Evolutionary conservation across 495 filamentous ascomycete species (phyloP).

Genomic region (Collariella sp.): DNA sequence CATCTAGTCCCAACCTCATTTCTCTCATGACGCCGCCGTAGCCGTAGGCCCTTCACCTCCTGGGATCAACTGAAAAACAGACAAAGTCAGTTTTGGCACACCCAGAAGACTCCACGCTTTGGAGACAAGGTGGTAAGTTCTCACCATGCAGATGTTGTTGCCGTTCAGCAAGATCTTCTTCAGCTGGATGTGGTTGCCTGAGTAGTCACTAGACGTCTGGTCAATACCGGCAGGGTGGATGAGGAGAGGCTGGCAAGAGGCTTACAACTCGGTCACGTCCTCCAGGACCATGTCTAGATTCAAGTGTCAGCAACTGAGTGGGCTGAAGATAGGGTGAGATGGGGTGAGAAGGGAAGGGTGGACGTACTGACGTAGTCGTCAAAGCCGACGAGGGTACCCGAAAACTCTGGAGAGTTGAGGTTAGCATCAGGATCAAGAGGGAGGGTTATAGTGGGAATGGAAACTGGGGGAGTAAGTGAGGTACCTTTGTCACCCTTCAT

Average conservation of each 20-base stretch:
- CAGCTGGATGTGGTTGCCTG: slow-evolving; percentile 74
- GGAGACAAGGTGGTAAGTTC: too few relatives aligned
- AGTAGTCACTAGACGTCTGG: slow-evolving; percentile 63
- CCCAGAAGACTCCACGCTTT: too few relatives aligned
- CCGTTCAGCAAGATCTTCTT: slow-evolving; percentile 94
- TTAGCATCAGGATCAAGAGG: slow-evolving; percentile 3
- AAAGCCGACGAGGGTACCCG: slow-evolving; percentile 85
- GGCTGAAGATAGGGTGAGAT: not conserved
- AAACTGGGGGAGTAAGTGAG: not conserved
- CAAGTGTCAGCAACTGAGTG: not conserved
- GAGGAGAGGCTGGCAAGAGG: not conserved
- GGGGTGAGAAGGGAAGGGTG: not conserved
- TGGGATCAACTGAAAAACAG: slow-evolving; percentile 61
- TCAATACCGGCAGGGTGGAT: not conserved
- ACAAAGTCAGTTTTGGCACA: too few relatives aligned
- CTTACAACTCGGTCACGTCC: slow-evolving; percentile 95
- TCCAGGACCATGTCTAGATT: slow-evolving; percentile 91
- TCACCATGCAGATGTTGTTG: slow-evolving; percentile 98
- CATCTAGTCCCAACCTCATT: not conserved
- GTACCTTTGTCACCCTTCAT: slow-evolving; percentile 98
- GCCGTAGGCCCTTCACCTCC: slow-evolving; percentile 68
- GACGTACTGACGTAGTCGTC: slow-evolving; percentile 99
- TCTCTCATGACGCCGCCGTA: slow-evolving; percentile 15
- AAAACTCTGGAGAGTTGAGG: slow-evolving; percentile 59
- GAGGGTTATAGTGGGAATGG: not conserved